Percentiles rank a stretch among this genome's conserved stretches.
These are phyloP conservation scores for Teunomyces stri DNA, from an alignment of 805 yeast genomes.

Conservation along the genomic window DNA sequence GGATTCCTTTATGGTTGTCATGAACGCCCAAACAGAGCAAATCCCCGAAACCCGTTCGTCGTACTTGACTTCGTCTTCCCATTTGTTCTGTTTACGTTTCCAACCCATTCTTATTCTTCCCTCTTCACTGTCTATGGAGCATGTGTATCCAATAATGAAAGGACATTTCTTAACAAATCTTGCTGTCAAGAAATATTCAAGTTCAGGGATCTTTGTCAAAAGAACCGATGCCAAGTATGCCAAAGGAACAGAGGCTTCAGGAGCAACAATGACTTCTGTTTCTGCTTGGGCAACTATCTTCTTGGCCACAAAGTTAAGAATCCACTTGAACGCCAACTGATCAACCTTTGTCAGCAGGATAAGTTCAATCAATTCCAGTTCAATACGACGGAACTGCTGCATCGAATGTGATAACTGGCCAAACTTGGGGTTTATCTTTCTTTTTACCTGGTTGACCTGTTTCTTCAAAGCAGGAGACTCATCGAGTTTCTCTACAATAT, in stretches of 20 bases:
- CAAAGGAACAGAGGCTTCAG: constrained; percentile 76
- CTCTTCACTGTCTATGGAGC: constrained; percentile 72
- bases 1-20: constrained; percentile 49
- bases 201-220: constrained; percentile 46
- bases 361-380: constrained; percentile 48
- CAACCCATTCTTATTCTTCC: constrained; percentile 89
- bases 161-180: constrained; percentile 93
- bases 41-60: constrained; percentile 89
- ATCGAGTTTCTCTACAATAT: constrained; percentile 56
- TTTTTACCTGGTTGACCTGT: constrained; percentile 55
- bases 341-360: constrained; percentile 48
- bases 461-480: constrained; percentile 51
- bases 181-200: constrained; percentile 62
- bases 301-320: constrained; percentile 79
- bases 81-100: constrained; percentile 54
- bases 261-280: constrained; percentile 79
- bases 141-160: constrained; percentile 75
- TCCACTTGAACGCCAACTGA: constrained; percentile 64
- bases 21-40: constrained; percentile 71
- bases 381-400: constrained; percentile 53
- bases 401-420: constrained; percentile 84
- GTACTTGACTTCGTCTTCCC: constrained; percentile 66
- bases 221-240: constrained; percentile 62
- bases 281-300: constrained; percentile 89
- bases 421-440: constrained; percentile 82